These are phyloP conservation scores for Cucurbita moschata DNA, from an alignment of 306 rosid genomes.

Conservation along the genomic window DNA sequence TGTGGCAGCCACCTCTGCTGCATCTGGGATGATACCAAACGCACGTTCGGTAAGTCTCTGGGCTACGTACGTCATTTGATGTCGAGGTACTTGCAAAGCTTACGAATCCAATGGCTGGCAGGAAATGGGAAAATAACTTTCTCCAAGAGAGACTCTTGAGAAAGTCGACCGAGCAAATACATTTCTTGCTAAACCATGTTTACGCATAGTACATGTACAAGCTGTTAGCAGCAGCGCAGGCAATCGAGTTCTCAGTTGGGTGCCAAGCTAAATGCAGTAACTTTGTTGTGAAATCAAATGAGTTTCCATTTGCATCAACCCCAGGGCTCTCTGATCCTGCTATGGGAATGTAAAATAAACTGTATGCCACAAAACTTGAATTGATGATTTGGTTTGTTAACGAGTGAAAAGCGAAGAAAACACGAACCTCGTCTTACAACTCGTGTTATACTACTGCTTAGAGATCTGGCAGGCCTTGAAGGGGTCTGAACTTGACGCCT, in stretches of 20 bases:
- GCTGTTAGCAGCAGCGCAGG: slow-evolving; percentile 70
- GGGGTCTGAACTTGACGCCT: slow-evolving; percentile 58
- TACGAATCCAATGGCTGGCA: slow-evolving; percentile 3
- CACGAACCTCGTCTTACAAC: slow-evolving; percentile 42
- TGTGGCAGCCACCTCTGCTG: not conserved
- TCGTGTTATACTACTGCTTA: slow-evolving; percentile 40
- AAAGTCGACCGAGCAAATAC: not conserved
- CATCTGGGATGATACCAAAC: not conserved
- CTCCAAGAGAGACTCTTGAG: slow-evolving; percentile 2
- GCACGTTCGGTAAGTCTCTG: not conserved
- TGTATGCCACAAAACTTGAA: not conserved
- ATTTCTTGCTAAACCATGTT: slow-evolving; percentile 13
- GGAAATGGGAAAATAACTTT: slow-evolving; percentile 9
- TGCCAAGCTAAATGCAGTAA: slow-evolving; percentile 69
- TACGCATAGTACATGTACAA: slow-evolving; percentile 56
- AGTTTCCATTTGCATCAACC: slow-evolving; percentile 40
- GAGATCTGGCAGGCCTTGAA: slow-evolving; percentile 38
- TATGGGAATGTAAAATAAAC: not conserved
- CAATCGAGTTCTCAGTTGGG: slow-evolving; percentile 49
- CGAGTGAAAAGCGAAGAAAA: not conserved
- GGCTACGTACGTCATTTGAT: not conserved
- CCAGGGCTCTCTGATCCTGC: slow-evolving; percentile 41
- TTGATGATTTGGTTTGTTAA: not conserved
- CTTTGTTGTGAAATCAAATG: slow-evolving; percentile 47
- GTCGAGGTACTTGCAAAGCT: slow-evolving; percentile 3